Evolutionary conservation across 208 protist genomes (phyloP).

Genomic region (Acanthamoeba healyi): DNA sequence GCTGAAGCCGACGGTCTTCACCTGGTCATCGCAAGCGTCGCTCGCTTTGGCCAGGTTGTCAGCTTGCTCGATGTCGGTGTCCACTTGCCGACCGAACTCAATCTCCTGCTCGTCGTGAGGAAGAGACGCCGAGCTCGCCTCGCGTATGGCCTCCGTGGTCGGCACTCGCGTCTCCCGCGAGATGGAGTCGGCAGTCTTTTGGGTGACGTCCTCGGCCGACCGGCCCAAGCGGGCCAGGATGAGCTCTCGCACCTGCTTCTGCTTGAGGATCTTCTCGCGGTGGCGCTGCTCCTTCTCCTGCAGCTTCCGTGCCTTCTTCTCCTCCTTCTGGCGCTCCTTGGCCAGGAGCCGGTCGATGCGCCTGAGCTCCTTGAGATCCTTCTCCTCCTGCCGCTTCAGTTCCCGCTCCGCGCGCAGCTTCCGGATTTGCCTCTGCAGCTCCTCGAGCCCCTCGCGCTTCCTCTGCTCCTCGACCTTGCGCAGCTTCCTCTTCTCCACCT

Average conservation of each 20-base stretch:
- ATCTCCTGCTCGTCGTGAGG: too few relatives aligned
- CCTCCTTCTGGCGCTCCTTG: background rate
- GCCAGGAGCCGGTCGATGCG: background rate
- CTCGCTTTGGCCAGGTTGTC: too few relatives aligned
- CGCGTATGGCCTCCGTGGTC: background rate
- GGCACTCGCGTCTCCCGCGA: background rate
- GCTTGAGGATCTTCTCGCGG: background rate
- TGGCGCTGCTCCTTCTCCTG: slow-evolving; percentile 6
- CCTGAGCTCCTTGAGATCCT: background rate
- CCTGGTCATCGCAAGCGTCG: too few relatives aligned
- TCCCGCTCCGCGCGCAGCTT: slow-evolving; percentile 23
- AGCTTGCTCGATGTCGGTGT: too few relatives aligned
- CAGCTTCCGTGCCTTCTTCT: background rate
- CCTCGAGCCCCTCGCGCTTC: background rate
- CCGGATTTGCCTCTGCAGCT: background rate
- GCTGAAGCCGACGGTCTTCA: too few relatives aligned
- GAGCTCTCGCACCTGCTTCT: background rate
- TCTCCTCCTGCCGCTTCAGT: background rate
- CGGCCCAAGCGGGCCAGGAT: background rate
- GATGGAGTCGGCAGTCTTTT: background rate
- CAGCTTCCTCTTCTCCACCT: slow-evolving; percentile 18
- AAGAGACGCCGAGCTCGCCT: background rate
- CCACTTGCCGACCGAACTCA: too few relatives aligned
- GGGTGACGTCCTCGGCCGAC: background rate
- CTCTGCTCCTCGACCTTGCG: slow-evolving; percentile 34